Evolutionary conservation across 1,139 yeast genomes (phyloP), one percentile per base, ranked within the genome.

Genomic region (Candida sp.): DNA sequence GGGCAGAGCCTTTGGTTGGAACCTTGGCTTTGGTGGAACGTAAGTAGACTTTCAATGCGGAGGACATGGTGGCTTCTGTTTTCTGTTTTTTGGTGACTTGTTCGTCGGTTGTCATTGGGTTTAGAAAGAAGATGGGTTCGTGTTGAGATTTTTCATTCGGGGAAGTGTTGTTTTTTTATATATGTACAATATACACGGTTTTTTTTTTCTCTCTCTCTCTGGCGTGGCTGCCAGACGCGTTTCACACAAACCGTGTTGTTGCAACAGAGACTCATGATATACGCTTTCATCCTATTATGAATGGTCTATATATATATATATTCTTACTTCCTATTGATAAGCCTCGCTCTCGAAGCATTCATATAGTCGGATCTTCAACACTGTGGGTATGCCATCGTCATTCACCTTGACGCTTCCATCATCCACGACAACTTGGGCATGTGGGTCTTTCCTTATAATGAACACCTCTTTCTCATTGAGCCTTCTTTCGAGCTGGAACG

Each of bases 1-100:
- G 77, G 1, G 80, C 82, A 5, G 98, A 92, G 17, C 99, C 99
- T 64, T 90, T 88, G 9, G 98, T 92, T 50, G 99, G 99, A 7
- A 84, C 80, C 40, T 85, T 91, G 50, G 96, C 99, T 38, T 80
- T 81, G 7, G 83, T 81, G 8, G 96, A 84, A 54, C 97, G 85
- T 58, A 88, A 82, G 65, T 81, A 85, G 27, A 94, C 88, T 67
- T 85, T 85, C 58, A 93, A 76, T 31, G 77, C 31, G 28, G 42
- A 38, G 4, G 38, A 11, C 38, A 34, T 34, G 31, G 31, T 28
- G 31, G 31, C 8, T 49, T 68, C 67, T 34, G 63, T 39, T 58
- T 70, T 72, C 55, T 63, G 73, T 51, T 69, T 71, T 54, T 72
- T 72, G 47, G 44, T 30, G 22, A 49, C 52, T 52, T 59, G 65